Evolutionary conservation across 2,329 filamentous ascomycete species (phyloP).

Genomic region (Ophiocordyceps australis): DNA sequence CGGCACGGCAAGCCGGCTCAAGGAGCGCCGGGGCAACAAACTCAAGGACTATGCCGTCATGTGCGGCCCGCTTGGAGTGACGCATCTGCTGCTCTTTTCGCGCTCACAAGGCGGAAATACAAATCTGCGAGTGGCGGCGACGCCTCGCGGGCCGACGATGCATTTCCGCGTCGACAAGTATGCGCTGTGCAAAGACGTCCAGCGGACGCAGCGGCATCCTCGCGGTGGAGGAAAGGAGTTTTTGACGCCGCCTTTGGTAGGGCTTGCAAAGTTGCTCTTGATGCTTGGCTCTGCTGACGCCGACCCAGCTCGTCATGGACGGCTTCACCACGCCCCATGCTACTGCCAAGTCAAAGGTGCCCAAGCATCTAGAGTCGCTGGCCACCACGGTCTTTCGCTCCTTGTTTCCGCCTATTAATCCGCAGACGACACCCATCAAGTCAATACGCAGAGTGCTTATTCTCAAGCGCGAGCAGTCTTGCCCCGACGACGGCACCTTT

Average conservation of each 20-base stretch:
- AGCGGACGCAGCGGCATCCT: slow-evolving; percentile 67
- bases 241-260: slow-evolving; percentile 62
- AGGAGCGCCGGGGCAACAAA: slow-evolving; percentile 76
- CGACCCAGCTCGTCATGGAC: slow-evolving; percentile 83
- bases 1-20: slow-evolving; percentile 73
- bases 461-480: slow-evolving; percentile 57
- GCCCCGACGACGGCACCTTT: slow-evolving; percentile 49
- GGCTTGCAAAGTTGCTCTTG: slow-evolving; percentile 7
- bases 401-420: slow-evolving; percentile 88
- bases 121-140: slow-evolving; percentile 73
- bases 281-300: neutral
- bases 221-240: slow-evolving; percentile 73
- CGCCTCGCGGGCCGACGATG: slow-evolving; percentile 79
- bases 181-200: slow-evolving; percentile 80
- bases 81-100: slow-evolving; percentile 85
- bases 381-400: slow-evolving; percentile 92
- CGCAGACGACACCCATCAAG: slow-evolving; percentile 71
- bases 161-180: slow-evolving; percentile 93
- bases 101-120: slow-evolving; percentile 80
- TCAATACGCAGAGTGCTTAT: slow-evolving; percentile 87
- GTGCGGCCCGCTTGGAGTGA: slow-evolving; percentile 85
- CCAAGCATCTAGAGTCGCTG: slow-evolving; percentile 83
- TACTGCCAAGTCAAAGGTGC: slow-evolving; percentile 50
- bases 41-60: slow-evolving; percentile 88
- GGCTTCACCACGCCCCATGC: slow-evolving; percentile 60